Percentiles rank a stretch among this genome's conserved stretches.
Evolutionary conservation across 164 flowering plant species (phyloP).

Genomic region (Akebia trifoliata): DNA sequence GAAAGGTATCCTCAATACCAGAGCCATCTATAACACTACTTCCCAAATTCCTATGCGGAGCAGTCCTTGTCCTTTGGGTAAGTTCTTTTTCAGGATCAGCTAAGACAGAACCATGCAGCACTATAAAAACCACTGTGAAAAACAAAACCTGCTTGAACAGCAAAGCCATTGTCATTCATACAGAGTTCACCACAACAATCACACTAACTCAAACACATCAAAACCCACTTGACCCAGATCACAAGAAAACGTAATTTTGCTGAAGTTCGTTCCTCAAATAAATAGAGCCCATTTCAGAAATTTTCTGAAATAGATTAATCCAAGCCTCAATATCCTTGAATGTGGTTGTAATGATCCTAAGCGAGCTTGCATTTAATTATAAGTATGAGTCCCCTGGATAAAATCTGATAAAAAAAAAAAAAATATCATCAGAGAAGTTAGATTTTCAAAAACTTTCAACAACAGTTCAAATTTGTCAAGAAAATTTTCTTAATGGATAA

Average conservation of each 20-base stretch:
- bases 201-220: neutral
- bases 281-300: too few species aligned
- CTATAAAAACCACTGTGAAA: slow-evolving; percentile 22
- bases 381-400: too few species aligned
- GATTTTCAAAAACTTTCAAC: too few species aligned
- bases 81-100: slow-evolving; percentile 31
- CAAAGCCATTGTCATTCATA: slow-evolving; percentile 5
- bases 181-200: neutral
- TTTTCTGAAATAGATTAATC: too few species aligned
- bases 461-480: too few species aligned
- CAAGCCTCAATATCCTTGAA: too few species aligned
- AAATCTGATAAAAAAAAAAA: too few species aligned
- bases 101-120: slow-evolving; percentile 22
- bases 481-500: too few species aligned
- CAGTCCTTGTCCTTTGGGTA: slow-evolving; percentile 37
- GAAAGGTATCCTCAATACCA: slow-evolving; percentile 38
- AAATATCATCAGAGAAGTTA: too few species aligned
- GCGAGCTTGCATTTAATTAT: too few species aligned
- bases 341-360: too few species aligned
- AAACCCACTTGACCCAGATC: neutral
- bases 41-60: slow-evolving; percentile 55
- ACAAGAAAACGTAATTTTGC: neutral
- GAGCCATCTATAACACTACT: slow-evolving; percentile 59
- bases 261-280: too few species aligned
- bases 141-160: slow-evolving; percentile 17